phyloP scores from a whole-genome alignment of 2,329 filamentous ascomycete species.

The Pseudogymnoascus sp. region DNA sequence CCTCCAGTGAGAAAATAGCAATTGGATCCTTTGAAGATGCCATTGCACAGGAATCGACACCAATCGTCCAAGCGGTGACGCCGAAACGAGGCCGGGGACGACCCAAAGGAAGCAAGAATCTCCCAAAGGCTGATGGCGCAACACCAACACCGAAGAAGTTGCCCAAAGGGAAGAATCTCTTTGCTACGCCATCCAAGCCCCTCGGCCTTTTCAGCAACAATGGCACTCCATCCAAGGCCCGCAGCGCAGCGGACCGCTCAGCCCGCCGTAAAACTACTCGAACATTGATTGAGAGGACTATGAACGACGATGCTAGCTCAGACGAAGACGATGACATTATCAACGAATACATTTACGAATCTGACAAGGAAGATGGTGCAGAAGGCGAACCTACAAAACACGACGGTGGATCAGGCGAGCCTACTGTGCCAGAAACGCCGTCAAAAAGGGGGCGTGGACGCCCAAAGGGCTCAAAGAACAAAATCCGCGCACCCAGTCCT shows the following conservation, averaged over 20 bases:
- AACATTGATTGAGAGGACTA: conserved; percentile 64
- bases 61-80: neutral
- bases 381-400: conserved; percentile 24
- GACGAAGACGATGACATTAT: conserved; percentile 63
- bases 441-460: conserved; percentile 44
- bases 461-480: conserved; percentile 40
- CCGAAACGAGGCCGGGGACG: neutral
- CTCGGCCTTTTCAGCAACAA: conserved; percentile 12
- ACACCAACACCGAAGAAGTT: conserved; percentile 19
- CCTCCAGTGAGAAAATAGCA: neutral
- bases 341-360: conserved; percentile 60
- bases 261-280: conserved; percentile 79
- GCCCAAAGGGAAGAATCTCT: conserved; percentile 21
- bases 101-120: conserved; percentile 1
- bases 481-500: conserved; percentile 48
- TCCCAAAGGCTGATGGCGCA: neutral
- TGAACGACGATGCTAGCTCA: conserved; percentile 58
- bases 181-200: conserved; percentile 23
- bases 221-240: conserved; percentile 22
- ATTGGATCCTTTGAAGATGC: neutral
- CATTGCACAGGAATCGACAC: neutral
- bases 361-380: conserved; percentile 39
- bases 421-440: conserved; percentile 37
- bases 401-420: conserved; percentile 10
- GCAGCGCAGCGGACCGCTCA: conserved; percentile 61